These are phyloP conservation scores for Phaeosphaeria sp. DNA, from an alignment of 2,329 filamentous ascomycete species.

Conservation along the genomic window DNA sequence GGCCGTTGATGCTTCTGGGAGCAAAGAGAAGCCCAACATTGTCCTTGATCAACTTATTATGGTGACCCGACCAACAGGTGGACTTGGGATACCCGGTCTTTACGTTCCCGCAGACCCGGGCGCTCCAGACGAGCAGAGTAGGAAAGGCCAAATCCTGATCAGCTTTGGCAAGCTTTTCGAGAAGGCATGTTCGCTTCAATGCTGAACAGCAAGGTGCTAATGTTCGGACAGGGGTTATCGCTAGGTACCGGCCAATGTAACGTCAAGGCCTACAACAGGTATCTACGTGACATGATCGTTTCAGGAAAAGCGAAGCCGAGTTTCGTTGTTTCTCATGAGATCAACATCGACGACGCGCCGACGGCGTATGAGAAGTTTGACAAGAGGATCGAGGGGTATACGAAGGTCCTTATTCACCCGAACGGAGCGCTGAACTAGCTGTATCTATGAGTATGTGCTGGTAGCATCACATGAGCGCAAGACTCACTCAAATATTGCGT, in stretches of 20 bases:
- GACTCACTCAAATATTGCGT: neutral
- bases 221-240: conserved; percentile 58
- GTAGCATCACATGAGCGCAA: neutral
- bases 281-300: conserved; percentile 70
- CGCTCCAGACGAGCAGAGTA: conserved; percentile 65
- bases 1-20: conserved; percentile 61
- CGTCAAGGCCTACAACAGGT: conserved; percentile 71
- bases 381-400: conserved; percentile 69
- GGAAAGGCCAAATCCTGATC: conserved; percentile 68
- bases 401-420: conserved; percentile 71
- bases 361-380: conserved; percentile 71
- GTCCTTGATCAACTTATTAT: conserved; percentile 69
- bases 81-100: conserved; percentile 66
- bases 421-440: conserved; percentile 55
- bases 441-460: conserved; percentile 6
- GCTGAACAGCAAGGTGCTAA: conserved; percentile 7
- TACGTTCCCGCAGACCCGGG: conserved; percentile 65
- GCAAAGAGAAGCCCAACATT: conserved; percentile 67
- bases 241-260: conserved; percentile 71
- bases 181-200: conserved; percentile 55
- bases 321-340: conserved; percentile 71
- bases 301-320: conserved; percentile 68
- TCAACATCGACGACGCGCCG: conserved; percentile 66
- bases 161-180: conserved; percentile 73
- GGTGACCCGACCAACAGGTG: conserved; percentile 67